Evolutionary conservation across 2,329 filamentous ascomycete species (phyloP).

Genomic region (Apiospora aurea): DNA sequence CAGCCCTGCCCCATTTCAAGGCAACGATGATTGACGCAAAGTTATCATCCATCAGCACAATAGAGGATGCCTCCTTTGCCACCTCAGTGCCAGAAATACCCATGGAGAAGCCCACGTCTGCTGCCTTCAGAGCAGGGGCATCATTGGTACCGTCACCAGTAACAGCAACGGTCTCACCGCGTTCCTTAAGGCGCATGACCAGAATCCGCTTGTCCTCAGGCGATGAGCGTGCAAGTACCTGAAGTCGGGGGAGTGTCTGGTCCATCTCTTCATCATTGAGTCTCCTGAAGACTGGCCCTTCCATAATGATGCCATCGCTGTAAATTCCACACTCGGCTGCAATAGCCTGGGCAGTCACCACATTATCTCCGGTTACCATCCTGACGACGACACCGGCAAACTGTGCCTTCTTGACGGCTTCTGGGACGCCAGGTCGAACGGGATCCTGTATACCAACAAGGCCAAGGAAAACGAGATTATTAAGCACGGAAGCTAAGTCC

Average conservation of each 20-base stretch:
- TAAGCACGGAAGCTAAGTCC: slow-evolving; percentile 67
- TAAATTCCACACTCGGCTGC: slow-evolving; percentile 76
- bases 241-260: slow-evolving; percentile 62
- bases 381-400: slow-evolving; percentile 74
- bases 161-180: slow-evolving; percentile 68
- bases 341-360: slow-evolving; percentile 76
- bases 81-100: slow-evolving; percentile 72
- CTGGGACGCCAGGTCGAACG: slow-evolving; percentile 70
- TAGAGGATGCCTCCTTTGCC: slow-evolving; percentile 73
- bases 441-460: slow-evolving; percentile 80
- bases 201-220: slow-evolving; percentile 72
- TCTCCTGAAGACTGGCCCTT: slow-evolving; percentile 71
- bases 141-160: slow-evolving; percentile 75
- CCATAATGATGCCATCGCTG: slow-evolving; percentile 69
- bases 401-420: slow-evolving; percentile 72
- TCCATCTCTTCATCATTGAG: slow-evolving; percentile 67
- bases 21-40: slow-evolving; percentile 72
- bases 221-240: slow-evolving; percentile 70
- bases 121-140: slow-evolving; percentile 69
- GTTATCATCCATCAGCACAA: slow-evolving; percentile 72
- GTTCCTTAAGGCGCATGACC: slow-evolving; percentile 65
- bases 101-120: slow-evolving; percentile 74
- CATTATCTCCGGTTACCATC: slow-evolving; percentile 79
- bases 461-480: slow-evolving; percentile 75
- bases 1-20: slow-evolving; percentile 72